Evolutionary conservation across 1,284 basidiomycete genomes (phyloP).

Genomic region (Athelia sp.): DNA sequence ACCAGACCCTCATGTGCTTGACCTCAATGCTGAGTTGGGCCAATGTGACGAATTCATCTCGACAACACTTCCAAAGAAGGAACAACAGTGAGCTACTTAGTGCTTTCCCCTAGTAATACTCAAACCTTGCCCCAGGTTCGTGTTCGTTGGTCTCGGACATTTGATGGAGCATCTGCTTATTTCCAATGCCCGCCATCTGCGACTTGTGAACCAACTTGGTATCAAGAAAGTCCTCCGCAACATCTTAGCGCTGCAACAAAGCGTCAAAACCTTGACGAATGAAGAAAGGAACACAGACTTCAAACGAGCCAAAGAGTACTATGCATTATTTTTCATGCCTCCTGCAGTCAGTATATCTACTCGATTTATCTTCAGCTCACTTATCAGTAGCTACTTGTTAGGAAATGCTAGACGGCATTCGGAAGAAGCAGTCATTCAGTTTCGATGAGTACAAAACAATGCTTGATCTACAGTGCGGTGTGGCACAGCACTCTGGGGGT

Average conservation of each 20-base stretch:
- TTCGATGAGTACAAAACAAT: conserved; percentile 92
- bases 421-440: conserved; percentile 59
- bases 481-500: conserved; percentile 54
- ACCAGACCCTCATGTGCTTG: conserved; percentile 87
- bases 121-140: conserved; percentile 48
- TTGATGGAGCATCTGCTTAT: conserved; percentile 86
- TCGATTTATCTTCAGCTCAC: background rate
- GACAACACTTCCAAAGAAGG: conserved; percentile 53
- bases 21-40: conserved; percentile 81
- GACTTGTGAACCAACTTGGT: conserved; percentile 71
- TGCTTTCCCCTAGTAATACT: background rate
- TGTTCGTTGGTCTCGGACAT: conserved; percentile 84
- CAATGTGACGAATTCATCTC: conserved; percentile 73
- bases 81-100: conserved; percentile 54
- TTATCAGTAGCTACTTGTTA: conserved; percentile 21
- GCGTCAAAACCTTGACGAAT: conserved; percentile 75
- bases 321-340: conserved; percentile 68
- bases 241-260: conserved; percentile 90
- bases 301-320: conserved; percentile 75
- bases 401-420: conserved; percentile 73
- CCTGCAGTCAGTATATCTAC: conserved; percentile 58
- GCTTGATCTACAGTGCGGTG: conserved; percentile 82
- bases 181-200: conserved; percentile 68
- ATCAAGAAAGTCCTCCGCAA: conserved; percentile 89
- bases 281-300: conserved; percentile 65